Evolutionary conservation across 2,329 filamentous ascomycete species (phyloP).

Genomic region (Ophidiomyces ophidiicola): DNA sequence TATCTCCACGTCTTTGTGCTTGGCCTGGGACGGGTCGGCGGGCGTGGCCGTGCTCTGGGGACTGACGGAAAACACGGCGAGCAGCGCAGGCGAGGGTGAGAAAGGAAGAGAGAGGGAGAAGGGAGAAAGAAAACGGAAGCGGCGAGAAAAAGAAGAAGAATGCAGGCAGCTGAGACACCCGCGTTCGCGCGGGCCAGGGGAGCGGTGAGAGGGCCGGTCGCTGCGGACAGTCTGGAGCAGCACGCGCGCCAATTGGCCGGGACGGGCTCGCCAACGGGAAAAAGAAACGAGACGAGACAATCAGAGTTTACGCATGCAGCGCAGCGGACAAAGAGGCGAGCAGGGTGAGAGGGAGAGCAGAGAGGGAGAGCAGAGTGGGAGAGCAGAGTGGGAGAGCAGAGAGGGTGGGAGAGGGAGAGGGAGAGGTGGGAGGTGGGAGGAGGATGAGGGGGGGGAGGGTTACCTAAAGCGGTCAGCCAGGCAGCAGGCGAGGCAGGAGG

Average conservation of each 20-base stretch:
- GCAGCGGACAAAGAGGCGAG: not conserved
- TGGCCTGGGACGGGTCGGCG: too few species aligned
- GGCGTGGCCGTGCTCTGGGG: too few species aligned
- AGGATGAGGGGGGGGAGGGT: slow-evolving; percentile 1
- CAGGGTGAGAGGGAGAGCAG: not conserved
- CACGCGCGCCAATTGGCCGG: not conserved
- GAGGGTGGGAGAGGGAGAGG: not conserved
- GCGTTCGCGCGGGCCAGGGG: not conserved
- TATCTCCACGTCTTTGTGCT: too few species aligned
- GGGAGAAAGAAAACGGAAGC: not conserved
- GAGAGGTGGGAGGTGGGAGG: not conserved
- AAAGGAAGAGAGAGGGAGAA: not conserved
- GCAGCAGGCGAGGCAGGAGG: too few species aligned
- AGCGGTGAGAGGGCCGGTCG: slow-evolving; percentile 8
- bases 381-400: not conserved
- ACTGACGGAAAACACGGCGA: too few species aligned
- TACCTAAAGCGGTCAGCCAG: too few species aligned
- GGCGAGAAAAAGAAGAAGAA: not conserved
- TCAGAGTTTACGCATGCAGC: too few species aligned
- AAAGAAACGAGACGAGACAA: not conserved
- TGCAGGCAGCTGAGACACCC: too few species aligned
- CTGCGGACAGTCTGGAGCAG: not conserved
- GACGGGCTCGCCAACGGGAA: not conserved
- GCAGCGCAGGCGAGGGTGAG: too few species aligned
- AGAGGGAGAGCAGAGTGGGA: not conserved